Conservation (phyloP, 2,329 filamentous ascomycete species). For the Lecanicillium sp. region DNA sequence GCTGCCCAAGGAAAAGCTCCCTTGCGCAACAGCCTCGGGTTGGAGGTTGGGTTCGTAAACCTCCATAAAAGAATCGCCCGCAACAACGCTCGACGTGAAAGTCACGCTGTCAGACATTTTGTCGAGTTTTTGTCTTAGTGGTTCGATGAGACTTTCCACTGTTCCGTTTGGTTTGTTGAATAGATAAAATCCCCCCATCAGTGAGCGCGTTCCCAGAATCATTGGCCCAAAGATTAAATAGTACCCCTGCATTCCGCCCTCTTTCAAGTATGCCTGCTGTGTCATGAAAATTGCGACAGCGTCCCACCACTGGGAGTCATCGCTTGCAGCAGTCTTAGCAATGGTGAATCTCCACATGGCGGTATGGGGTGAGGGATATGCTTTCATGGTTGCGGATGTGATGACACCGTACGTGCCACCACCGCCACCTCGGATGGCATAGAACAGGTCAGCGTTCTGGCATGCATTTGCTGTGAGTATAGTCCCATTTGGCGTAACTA, state of each 20-base stretch:
- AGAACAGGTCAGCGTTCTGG: slow-evolving; percentile 20
- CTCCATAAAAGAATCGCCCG: background rate
- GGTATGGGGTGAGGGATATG: slow-evolving; percentile 19
- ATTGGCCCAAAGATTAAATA: background rate
- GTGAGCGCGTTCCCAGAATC: background rate
- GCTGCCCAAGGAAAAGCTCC: background rate
- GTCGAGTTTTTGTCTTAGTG: background rate
- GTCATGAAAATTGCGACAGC: slow-evolving; percentile 1
- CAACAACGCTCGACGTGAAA: background rate
- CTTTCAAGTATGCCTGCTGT: slow-evolving; percentile 1
- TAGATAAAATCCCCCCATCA: background rate
- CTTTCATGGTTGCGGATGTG: slow-evolving; percentile 27
- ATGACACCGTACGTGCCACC: slow-evolving; percentile 14
- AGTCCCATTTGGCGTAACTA: slow-evolving; percentile 25
- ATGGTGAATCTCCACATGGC: slow-evolving; percentile 6
- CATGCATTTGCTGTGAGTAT: slow-evolving; percentile 21
- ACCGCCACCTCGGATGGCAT: slow-evolving; percentile 27
- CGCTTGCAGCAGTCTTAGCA: background rate
- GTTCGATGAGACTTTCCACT: background rate
- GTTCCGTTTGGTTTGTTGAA: slow-evolving; percentile 5
- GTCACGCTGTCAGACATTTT: background rate
- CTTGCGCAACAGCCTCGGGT: background rate
- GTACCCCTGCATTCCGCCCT: slow-evolving; percentile 6
- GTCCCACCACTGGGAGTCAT: slow-evolving; percentile 4
- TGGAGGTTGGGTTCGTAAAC: background rate